A percentile compares a stretch with the other conserved stretches of the same genome.
Conservation (phyloP, 2,329 filamentous ascomycete genomes). For the Cercospora canescens region DNA sequence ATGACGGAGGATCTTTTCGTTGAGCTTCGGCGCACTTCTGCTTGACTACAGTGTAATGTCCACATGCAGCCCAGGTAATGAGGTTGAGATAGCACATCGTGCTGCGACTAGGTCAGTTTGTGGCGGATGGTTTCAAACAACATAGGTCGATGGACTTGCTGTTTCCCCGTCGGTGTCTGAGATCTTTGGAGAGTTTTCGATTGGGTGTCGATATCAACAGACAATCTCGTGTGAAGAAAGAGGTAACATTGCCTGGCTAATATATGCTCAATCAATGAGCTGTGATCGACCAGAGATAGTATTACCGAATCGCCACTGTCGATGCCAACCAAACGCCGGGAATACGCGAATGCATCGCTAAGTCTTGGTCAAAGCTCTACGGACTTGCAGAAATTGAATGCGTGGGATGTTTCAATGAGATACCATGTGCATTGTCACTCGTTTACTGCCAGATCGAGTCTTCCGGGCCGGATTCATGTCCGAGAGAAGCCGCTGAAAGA, state of each 20-base stretch:
- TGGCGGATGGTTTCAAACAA: neutral
- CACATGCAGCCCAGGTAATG: conserved; percentile 3
- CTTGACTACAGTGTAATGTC: conserved; percentile 2
- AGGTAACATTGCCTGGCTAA: neutral
- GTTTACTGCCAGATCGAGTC: neutral
- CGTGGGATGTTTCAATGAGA: neutral
- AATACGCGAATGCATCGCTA: neutral
- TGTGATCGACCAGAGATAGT: neutral
- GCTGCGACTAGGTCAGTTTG: neutral
- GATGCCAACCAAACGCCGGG: neutral
- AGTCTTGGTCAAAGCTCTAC: neutral
- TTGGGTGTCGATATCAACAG: too few relatives aligned
- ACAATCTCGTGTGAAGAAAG: neutral
- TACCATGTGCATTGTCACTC: neutral
- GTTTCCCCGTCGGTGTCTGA: neutral
- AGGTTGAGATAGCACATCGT: conserved; percentile 7
- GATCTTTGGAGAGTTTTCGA: neutral
- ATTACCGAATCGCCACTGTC: neutral
- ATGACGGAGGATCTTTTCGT: neutral
- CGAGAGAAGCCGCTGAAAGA: too few relatives aligned
- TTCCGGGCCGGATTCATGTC: neutral
- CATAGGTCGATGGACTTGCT: neutral
- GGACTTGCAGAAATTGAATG: neutral
- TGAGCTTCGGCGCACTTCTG: conserved; percentile 3
- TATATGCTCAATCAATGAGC: neutral